phyloP scores from a whole-genome alignment of 2,329 filamentous ascomycete species.

The Beauveria medogensis region DNA sequence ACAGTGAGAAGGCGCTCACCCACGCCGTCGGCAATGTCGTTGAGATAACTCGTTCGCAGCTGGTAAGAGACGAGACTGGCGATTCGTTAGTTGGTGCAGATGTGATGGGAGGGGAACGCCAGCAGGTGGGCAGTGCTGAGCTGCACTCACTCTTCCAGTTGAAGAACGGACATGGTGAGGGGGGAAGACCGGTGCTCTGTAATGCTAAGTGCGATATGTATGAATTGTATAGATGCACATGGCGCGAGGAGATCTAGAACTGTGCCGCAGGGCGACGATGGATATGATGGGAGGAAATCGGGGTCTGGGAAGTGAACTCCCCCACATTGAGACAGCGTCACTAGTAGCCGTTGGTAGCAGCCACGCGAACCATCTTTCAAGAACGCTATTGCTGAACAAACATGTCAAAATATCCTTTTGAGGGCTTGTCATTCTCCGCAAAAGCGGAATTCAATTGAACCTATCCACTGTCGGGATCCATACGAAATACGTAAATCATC shows the following conservation, averaged over 20 bases:
- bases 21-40: constrained; percentile 73
- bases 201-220: not conserved
- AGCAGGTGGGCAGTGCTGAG: not conserved
- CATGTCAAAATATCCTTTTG: too few species aligned
- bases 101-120: not conserved
- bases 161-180: constrained; percentile 34
- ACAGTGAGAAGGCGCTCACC: constrained; percentile 77
- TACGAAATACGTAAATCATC: too few species aligned
- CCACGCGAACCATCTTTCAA: too few species aligned
- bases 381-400: too few species aligned
- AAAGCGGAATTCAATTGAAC: too few species aligned
- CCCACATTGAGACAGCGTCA: not conserved
- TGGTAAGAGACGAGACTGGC: constrained; percentile 72
- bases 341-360: not conserved
- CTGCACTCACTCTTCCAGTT: constrained; percentile 33
- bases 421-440: too few species aligned
- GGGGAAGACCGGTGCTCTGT: too few species aligned
- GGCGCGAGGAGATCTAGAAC: not conserved
- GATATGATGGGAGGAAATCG: not conserved
- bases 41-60: constrained; percentile 71
- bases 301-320: not conserved
- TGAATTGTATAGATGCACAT: constrained; percentile 1
- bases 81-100: not conserved
- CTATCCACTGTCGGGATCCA: too few species aligned
- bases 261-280: not conserved